Base-by-base conservation (phyloP, 129 eudicot species). In the Solidago caesia region DNA sequence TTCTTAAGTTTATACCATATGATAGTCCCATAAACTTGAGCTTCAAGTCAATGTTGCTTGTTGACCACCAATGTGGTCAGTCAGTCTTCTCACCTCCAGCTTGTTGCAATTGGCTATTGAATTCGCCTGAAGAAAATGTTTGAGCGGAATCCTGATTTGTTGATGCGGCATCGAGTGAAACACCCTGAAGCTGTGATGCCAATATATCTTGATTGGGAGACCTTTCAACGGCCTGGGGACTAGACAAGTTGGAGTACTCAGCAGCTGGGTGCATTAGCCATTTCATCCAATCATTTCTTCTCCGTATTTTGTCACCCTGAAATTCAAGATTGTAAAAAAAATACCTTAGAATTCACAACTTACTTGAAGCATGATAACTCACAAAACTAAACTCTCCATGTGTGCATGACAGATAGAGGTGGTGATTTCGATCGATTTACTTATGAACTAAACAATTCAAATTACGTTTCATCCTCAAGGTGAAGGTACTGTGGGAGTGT, bases 221-320 rank as follows among this genome's bases (percentile, higher is more conserved):
- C 39, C 3, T 33, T 33, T 33, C 39, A 33, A 33, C 65, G 57
- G 86, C 74, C 57, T 55, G 83, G 16, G 89, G 85, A 51, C 89
- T 83, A 25, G 93, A 77, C 9, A 60, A 79, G 47, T 56, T 70
- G 0, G 82, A 73, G 72, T 73, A 51, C 53, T 76, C 83, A 39
- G 73, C 74, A 53, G 81, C 63, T 12, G 73, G 74, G 46, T 88
- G 86, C 81, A 87, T 84, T 52, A 82, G 60, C 92, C 92, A 87
- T 55, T 68, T 84, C 69, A 58, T 70, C 92, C 92, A 87, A 61
- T 84, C 89, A 75, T 79, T 69, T 48, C 92, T 79, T 72, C 82
- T 81, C 44, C 92, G 77, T 26, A 87, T 73, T 73, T 84, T 87
- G 65, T 82, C 91, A 71, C 85, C 85, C 85, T 81, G 59, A 53